Evolutionary conservation across 1,139 yeast genomes (phyloP).

Genomic region (Insectozyma bohioensis): DNA sequence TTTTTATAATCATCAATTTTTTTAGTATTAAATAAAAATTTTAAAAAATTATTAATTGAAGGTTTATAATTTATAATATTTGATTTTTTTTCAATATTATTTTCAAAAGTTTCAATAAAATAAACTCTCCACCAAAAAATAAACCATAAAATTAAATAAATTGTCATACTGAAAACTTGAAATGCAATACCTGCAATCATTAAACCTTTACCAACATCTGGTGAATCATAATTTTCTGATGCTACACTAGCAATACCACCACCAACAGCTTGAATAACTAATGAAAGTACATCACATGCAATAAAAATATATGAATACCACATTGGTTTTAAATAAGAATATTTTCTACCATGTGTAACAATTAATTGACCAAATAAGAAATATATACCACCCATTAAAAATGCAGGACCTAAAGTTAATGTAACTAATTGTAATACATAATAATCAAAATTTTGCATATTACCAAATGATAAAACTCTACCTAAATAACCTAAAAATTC

Average conservation of each 20-base stretch:
- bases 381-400: constrained; percentile 84
- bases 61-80: constrained; percentile 1
- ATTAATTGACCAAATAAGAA: constrained; percentile 70
- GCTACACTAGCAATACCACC: constrained; percentile 72
- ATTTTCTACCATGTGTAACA: constrained; percentile 62
- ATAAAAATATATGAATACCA: constrained; percentile 69
- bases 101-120: constrained; percentile 16
- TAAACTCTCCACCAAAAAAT: constrained; percentile 48
- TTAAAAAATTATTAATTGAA: constrained; percentile 21
- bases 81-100: constrained; percentile 1
- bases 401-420: constrained; percentile 81
- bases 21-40: constrained; percentile 23
- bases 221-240: constrained; percentile 29
- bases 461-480: constrained; percentile 45
- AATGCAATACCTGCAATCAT: constrained; percentile 82
- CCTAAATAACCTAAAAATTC: constrained; percentile 76
- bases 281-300: constrained; percentile 60
- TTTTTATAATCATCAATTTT: constrained; percentile 19
- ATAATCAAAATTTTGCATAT: constrained; percentile 37
- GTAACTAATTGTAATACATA: constrained; percentile 67
- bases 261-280: constrained; percentile 79
- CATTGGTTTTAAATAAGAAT: constrained; percentile 67
- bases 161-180: constrained; percentile 73
- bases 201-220: constrained; percentile 59
- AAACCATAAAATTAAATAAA: constrained; percentile 57